Base-by-base conservation (phyloP, 768 basidiomycete genomes). In the Rhizopogon vinicolor region DNA sequence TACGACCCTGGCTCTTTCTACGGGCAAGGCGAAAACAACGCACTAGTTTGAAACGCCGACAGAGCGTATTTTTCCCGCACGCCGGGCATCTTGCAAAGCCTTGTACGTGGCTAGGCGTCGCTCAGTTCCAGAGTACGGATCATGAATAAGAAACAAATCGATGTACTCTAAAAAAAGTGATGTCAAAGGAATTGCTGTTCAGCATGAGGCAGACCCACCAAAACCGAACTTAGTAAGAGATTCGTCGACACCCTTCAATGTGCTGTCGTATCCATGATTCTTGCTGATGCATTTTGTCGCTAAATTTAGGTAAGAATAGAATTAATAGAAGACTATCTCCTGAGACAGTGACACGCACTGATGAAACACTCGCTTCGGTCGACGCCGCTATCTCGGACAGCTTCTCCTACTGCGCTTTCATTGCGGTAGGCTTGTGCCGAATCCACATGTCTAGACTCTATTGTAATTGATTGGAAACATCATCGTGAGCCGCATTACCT, bases 41-140 rank as follows among this genome's bases (percentile, higher is more conserved):
- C 61, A 90, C 89, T 84, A 93, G 70, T 93, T 93, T 1, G 89
- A 91, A 7, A 93, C 91, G 2, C 91, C 91, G n/a, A 90, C 80
- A 5, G 77, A 76, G 58, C 80, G 77, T 50, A 91, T 78, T 62
- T 88, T 89, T 3, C 91, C 89, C 3, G 71, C 78, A 29, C 72
- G 64, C 58, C 80, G 79, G n/a, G 80, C 79, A 37, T 86, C 83
- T 5, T 84, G 67, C 10, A 93, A 74, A 7, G 87, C 89, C 48
- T 76, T 82, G 73, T 87, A 93, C 0, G 88, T 85, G 19, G 74
- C 80, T n/a, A 92, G 72, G 18, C 91, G 85, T 29, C 73, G 74
- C 56, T 83, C 77, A 18, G 75, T 79, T 5, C 87, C 89, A 16
- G 84, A 79, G 6, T 76, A 68, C 0, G 91, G 85, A 57, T 86